phyloP scores from a whole-genome alignment of 805 yeast species.

The Brettanomyces naardenensis region DNA sequence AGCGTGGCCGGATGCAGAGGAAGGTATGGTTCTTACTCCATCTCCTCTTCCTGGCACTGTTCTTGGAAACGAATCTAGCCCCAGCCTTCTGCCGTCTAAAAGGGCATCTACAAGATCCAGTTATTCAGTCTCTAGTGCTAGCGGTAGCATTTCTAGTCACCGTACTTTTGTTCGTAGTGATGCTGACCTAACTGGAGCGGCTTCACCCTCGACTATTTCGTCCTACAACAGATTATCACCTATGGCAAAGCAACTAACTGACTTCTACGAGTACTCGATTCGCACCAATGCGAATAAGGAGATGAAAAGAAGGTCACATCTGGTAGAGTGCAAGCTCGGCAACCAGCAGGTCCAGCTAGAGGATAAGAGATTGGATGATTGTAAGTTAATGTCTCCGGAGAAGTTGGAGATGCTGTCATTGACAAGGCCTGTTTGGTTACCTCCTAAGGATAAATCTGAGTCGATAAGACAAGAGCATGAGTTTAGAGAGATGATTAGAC shows the following conservation, averaged over 20 bases:
- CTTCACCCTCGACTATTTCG: not conserved
- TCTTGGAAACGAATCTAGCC: not conserved
- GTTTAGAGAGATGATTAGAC: slow-evolving; percentile 31
- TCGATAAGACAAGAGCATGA: slow-evolving; percentile 48
- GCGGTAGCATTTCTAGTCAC: not conserved
- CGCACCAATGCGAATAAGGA: slow-evolving; percentile 28
- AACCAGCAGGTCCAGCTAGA: not conserved
- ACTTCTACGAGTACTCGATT: slow-evolving; percentile 33
- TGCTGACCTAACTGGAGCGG: not conserved
- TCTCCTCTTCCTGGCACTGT: slow-evolving; percentile 41
- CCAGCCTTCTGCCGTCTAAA: not conserved
- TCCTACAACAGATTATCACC: slow-evolving; percentile 26
- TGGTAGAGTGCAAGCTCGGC: not conserved
- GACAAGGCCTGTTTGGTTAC: slow-evolving; percentile 65
- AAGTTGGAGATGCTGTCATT: slow-evolving; percentile 47
- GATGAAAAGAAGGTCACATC: slow-evolving; percentile 26
- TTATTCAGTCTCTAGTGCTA: not conserved
- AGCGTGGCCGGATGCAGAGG: slow-evolving; percentile 17
- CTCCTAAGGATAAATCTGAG: slow-evolving; percentile 53
- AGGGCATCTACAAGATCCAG: not conserved
- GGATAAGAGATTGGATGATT: slow-evolving; percentile 39
- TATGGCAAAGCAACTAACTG: slow-evolving; percentile 31
- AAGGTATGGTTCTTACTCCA: slow-evolving; percentile 30
- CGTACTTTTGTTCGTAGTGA: slow-evolving; percentile 1
- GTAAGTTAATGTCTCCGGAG: slow-evolving; percentile 51